Conservation (phyloP, 2,329 filamentous ascomycete species). For the Colletotrichum spinosum region DNA sequence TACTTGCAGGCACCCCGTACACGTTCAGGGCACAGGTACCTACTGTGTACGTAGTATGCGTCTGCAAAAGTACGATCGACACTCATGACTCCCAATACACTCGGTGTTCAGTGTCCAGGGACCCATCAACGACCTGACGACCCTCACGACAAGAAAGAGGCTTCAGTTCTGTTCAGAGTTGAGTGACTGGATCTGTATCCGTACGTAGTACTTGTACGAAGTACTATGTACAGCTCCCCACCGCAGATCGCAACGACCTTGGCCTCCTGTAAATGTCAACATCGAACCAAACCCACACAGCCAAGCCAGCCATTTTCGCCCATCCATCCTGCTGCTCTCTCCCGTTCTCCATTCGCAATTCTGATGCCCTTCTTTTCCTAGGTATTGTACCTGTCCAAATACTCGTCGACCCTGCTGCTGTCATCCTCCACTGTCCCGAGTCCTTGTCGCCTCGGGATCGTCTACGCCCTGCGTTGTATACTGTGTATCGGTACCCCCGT, state of each 20-base stretch:
- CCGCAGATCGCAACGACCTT: slow-evolving; percentile 30
- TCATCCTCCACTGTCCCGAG: background rate
- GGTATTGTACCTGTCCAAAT: background rate
- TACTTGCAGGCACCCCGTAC: background rate
- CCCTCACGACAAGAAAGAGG: no score
- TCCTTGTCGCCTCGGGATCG: no score
- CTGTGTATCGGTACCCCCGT: no score
- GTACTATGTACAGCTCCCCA: slow-evolving; percentile 2
- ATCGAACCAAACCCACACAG: slow-evolving; percentile 28
- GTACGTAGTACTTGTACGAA: no score
- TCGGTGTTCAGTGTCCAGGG: background rate
- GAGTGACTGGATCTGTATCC: no score
- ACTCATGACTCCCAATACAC: slow-evolving; percentile 5
- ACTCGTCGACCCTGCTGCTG: background rate
- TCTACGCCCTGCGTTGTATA: no score
- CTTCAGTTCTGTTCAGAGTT: no score
- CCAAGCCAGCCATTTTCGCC: slow-evolving; percentile 29
- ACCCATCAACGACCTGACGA: no score
- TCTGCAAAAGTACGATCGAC: slow-evolving; percentile 14
- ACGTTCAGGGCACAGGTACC: no score
- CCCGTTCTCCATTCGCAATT: slow-evolving; percentile 4
- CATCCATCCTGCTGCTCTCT: slow-evolving; percentile 1
- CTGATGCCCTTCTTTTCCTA: slow-evolving; percentile 2
- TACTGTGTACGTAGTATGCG: no score
- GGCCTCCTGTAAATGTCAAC: slow-evolving; percentile 31